Conservation (phyloP, 2,329 filamentous ascomycete species). For the Fusarium globosum region DNA sequence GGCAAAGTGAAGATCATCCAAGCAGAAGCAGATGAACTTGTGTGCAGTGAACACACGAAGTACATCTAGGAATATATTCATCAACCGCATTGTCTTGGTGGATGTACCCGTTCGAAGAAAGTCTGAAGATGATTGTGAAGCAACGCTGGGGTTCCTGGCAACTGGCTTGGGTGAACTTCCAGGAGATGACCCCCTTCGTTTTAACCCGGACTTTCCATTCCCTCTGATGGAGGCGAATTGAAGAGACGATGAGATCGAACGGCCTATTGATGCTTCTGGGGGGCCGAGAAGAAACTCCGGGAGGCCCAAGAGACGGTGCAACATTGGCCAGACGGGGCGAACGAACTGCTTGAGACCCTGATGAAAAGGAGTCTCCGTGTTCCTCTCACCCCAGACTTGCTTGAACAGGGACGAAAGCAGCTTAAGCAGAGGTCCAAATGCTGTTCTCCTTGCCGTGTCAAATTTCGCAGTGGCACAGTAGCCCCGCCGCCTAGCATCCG, state of each 20-base stretch:
- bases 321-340: conserved; percentile 71
- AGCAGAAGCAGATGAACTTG: conserved; percentile 87
- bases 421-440: conserved; percentile 72
- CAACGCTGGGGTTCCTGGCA: conserved; percentile 51
- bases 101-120: conserved; percentile 68
- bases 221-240: conserved; percentile 46
- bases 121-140: conserved; percentile 67
- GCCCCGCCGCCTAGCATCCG: conserved; percentile 69
- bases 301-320: conserved; percentile 70
- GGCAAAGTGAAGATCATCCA: conserved; percentile 92
- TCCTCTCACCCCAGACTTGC: conserved; percentile 74
- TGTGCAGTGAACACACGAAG: conserved; percentile 82
- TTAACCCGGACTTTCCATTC: conserved; percentile 48
- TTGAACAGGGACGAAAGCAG: conserved; percentile 74
- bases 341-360: conserved; percentile 70
- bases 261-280: conserved; percentile 52
- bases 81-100: conserved; percentile 77
- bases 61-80: conserved; percentile 90
- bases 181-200: conserved; percentile 62
- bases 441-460: conserved; percentile 68
- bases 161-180: conserved; percentile 55
- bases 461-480: conserved; percentile 76
- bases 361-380: conserved; percentile 73
- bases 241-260: conserved; percentile 53
- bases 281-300: conserved; percentile 76